Conservation (phyloP, 352 stramenopile species). For the Phytophthora idaei region DNA sequence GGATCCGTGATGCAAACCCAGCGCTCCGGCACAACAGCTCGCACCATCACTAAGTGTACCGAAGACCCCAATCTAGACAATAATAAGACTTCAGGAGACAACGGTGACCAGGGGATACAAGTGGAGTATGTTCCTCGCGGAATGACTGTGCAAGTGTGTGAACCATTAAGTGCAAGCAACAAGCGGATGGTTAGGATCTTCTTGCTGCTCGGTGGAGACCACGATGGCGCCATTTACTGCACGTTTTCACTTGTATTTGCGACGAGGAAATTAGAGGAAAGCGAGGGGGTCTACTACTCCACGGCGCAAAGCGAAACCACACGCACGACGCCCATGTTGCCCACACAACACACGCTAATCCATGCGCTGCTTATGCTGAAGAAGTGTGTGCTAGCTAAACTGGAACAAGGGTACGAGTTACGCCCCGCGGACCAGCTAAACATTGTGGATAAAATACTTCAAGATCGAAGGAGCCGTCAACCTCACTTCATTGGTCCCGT, state of each 20-base stretch:
- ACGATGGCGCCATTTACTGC: conserved; percentile 46
- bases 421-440: conserved; percentile 22
- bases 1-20: conserved; percentile 7
- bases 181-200: conserved; percentile 30
- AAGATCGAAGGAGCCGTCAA: conserved; percentile 5
- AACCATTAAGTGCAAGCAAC: conserved; percentile 3
- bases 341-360: conserved; percentile 20
- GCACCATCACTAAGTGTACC: conserved; percentile 1
- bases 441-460: conserved; percentile 21
- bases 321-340: conserved; percentile 17
- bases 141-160: conserved; percentile 3
- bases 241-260: conserved; percentile 24
- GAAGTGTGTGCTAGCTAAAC: conserved; percentile 27
- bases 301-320: conserved; percentile 21
- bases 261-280: conserved; percentile 31
- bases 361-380: conserved; percentile 43
- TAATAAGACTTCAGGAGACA: not conserved
- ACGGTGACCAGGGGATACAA: not conserved
- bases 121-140: too few species aligned
- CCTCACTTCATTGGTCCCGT: conserved; percentile 15
- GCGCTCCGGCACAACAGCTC: conserved; percentile 9
- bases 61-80: not conserved
- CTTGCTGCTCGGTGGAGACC: conserved; percentile 42
- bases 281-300: conserved; percentile 31
- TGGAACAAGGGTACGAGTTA: conserved; percentile 31